These are phyloP conservation scores for Blepharisma stoltei DNA, from an alignment of 73 alveolate genomes.

Conservation along the genomic window DNA sequence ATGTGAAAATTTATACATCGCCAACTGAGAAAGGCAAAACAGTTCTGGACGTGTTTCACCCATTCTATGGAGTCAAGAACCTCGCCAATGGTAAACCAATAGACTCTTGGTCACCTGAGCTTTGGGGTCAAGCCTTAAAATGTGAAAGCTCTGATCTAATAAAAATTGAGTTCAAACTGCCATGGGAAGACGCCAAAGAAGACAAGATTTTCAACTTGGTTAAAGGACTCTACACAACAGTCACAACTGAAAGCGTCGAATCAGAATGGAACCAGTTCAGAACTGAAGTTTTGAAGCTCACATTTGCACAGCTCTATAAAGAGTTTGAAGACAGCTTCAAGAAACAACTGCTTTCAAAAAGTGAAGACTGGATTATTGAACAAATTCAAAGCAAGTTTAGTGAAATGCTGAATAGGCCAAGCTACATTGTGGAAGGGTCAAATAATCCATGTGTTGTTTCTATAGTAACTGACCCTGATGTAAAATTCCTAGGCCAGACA, in stretches of 20 bases:
- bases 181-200: constrained; percentile 11
- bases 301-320: not conserved
- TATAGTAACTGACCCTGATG: constrained; percentile 23
- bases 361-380: not conserved
- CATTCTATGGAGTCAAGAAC: constrained; percentile 10
- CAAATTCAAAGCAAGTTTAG: not conserved
- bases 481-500: not conserved
- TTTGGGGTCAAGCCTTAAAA: constrained; percentile 16
- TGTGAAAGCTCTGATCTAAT: not conserved
- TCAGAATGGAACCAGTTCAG: constrained; percentile 22
- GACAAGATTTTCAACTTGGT: not conserved
- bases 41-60: not conserved
- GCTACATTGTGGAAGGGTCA: not conserved
- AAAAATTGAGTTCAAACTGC: not conserved
- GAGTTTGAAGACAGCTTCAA: not conserved
- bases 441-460: not conserved
- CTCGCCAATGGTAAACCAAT: not conserved
- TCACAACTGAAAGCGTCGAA: not conserved
- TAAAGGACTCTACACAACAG: not conserved
- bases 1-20: not conserved
- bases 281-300: not conserved
- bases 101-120: not conserved
- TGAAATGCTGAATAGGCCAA: not conserved
- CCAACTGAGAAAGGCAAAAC: constrained; percentile 21
- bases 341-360: not conserved